Base-by-base conservation (phyloP, 2,329 filamentous ascomycete species). In the Beauveria brongniartii region DNA sequence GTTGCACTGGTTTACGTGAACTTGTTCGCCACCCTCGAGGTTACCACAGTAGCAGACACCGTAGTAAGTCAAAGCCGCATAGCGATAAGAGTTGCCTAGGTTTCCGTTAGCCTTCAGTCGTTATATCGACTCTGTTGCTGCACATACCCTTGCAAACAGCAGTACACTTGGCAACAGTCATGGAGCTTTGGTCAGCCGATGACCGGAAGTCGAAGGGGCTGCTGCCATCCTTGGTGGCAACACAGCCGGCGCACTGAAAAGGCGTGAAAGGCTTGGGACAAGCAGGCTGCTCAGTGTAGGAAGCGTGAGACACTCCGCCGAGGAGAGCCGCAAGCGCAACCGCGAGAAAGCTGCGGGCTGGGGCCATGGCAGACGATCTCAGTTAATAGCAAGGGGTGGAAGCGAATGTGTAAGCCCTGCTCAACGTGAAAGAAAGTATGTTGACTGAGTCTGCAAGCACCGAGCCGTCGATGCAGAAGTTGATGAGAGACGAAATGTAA, bases 1-100 rank as follows among this genome's bases (percentile, higher is more conserved):
- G 69, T 77, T 83, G 66, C 87, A 88, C 43, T 84, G 76, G n/a
- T 80, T 74, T 22, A 78, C 77, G 3, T 74, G 68, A 14, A 87
- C 69, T 64, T 76, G 76, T 66, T 82, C 78, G 18, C 78, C 78
- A 64, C 81, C 71, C 64, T 81, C 75, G 30, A 78, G 78, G 64
- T 80, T 72, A 34, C 79, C 76, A 64, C 80, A 80, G 69, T 82
- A 83, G 72, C 82, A 83, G 46, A 77, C 72, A 62, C 79, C 79
- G 63, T 81, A 77, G 69, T 80, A 81, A 63, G 77, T 74, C 37
- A 82, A 74, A 59, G 79, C 80, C 64, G 80, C 78, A 63, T 81
- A 79, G 56, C 78, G 74, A 69, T 77, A 82, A 48, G 77, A 75
- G 65, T 81, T 79, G 57, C 77, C 75, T 77, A 18, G 16, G 9